Evolutionary conservation across 805 yeast genomes (phyloP).

Genomic region (Ogataea ramenticola): DNA sequence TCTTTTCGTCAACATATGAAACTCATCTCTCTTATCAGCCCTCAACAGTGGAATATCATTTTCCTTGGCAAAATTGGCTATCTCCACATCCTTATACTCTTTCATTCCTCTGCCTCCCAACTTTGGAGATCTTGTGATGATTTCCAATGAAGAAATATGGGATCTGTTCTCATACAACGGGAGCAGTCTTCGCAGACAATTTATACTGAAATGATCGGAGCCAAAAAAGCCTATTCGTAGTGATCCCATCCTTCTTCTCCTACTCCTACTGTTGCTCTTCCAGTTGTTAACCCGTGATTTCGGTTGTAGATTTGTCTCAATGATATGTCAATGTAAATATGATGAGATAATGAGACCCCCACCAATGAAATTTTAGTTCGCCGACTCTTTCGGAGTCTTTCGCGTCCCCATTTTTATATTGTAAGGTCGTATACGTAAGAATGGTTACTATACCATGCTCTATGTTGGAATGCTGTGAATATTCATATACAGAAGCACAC

Average conservation of each 20-base stretch:
- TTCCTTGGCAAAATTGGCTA: conserved; percentile 32
- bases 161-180: conserved; percentile 10
- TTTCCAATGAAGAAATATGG: conserved; percentile 33
- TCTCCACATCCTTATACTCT: conserved; percentile 43
- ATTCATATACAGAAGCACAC: too few relatives aligned
- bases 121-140: conserved; percentile 60
- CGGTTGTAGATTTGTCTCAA: too few relatives aligned
- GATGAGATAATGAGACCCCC: too few relatives aligned
- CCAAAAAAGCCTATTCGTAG: conserved; percentile 65
- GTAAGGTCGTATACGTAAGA: too few relatives aligned
- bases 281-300: too few relatives aligned
- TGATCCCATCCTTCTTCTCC: background rate
- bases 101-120: conserved; percentile 52
- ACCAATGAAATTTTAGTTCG: too few relatives aligned
- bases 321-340: too few relatives aligned
- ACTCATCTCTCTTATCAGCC: conserved; percentile 44
- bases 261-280: background rate
- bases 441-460: too few relatives aligned
- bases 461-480: too few relatives aligned
- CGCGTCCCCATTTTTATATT: too few relatives aligned
- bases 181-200: conserved; percentile 36
- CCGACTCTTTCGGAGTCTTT: too few relatives aligned
- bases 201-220: conserved; percentile 62
- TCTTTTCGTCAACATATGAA: conserved; percentile 13
- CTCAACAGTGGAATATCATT: conserved; percentile 32